Percentiles rank a stretch among this genome's conserved stretches.
Evolutionary conservation across 83 land plant species (phyloP).

Genomic region (Larix sibirica): DNA sequence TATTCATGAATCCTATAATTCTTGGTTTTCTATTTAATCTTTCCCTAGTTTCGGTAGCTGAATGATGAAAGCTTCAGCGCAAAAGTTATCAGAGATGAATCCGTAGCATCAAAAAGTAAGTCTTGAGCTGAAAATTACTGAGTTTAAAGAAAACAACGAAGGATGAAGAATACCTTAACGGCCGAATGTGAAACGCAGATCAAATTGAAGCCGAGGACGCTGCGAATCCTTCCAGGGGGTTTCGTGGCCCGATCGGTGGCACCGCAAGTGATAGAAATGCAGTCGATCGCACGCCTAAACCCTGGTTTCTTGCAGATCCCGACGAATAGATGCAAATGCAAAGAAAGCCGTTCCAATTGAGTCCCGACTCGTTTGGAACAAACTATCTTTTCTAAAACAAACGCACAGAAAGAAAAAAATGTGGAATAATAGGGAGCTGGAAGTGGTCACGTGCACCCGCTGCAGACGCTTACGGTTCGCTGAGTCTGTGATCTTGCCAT

Average conservation of each 20-base stretch:
- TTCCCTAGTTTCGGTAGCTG: background rate
- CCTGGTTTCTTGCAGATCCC: conserved; percentile 1
- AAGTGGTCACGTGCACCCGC: background rate
- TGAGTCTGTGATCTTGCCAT: background rate
- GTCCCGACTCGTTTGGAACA: too few relatives aligned
- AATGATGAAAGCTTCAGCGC: background rate
- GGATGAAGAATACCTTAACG: conserved; percentile 1
- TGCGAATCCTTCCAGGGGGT: background rate
- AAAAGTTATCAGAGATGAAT: background rate
- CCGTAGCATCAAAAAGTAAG: background rate
- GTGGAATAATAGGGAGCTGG: background rate
- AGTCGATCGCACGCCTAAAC: background rate
- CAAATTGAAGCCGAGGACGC: background rate
- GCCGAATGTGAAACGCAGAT: background rate
- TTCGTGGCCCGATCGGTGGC: background rate
- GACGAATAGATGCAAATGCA: background rate
- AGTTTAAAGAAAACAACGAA: background rate
- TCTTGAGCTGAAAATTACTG: background rate
- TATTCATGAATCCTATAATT: background rate
- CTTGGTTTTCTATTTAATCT: background rate
- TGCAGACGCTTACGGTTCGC: background rate
- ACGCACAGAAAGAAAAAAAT: too few relatives aligned
- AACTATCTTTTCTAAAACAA: too few relatives aligned
- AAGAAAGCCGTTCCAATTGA: background rate
- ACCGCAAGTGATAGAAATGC: background rate